Evolutionary conservation across 2,329 filamentous ascomycete genomes (phyloP).

Genomic region (Talaromyces funiculosus): DNA sequence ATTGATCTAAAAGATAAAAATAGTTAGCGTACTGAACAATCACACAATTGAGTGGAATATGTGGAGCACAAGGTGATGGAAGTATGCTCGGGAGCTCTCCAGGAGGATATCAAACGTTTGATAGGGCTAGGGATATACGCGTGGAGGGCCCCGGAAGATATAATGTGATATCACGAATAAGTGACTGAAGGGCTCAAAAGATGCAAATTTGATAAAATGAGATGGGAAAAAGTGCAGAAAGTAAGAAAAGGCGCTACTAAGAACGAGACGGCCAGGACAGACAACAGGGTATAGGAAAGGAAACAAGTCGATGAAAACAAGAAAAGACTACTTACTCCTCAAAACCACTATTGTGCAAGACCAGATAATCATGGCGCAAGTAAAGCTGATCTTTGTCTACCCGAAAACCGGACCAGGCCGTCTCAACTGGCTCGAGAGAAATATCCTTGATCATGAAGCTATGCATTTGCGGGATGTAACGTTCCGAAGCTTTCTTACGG

Average conservation of each 20-base stretch:
- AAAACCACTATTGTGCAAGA: conserved; percentile 41
- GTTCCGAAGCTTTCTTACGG: no score
- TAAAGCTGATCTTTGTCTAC: no score
- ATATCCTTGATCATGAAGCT: no score
- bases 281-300: no score
- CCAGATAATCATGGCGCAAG: no score
- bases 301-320: no score
- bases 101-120: neutral
- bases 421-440: no score
- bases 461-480: no score
- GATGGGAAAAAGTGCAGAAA: neutral
- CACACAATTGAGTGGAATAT: neutral
- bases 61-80: neutral
- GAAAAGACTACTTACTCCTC: conserved; percentile 30
- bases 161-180: neutral
- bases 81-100: neutral
- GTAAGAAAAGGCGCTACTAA: neutral
- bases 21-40: neutral
- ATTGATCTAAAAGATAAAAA: conserved; percentile 45
- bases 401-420: no score
- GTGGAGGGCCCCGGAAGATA: neutral
- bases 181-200: neutral
- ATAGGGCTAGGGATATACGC: neutral
- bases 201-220: neutral
- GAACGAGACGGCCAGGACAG: no score